Base-by-base conservation (phyloP, 371 early-diverging fungal species). In the Circinella minor region DNA sequence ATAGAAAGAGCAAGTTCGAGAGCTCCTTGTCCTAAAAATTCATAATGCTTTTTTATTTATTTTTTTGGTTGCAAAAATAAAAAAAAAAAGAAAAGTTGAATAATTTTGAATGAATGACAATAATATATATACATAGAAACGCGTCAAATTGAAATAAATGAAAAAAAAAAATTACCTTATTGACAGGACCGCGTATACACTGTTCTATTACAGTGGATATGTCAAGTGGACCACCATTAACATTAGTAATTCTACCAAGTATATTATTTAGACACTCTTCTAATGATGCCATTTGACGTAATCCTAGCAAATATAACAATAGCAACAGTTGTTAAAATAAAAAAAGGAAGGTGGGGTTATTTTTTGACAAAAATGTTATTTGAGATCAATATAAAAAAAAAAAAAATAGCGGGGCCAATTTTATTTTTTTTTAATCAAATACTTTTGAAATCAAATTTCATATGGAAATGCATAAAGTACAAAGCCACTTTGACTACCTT, bases 21-120 rank as follows among this genome's bases (percentile, higher is more conserved):
- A 17, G 51, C 49, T 15, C 36, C 54, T 54, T 54, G 49, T 4
- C 65, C 65, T 18, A 65, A 20, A 37, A 65, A 54, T 36, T 65
- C 65, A 38, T 65, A 65, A 36, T 65, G 65, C 65, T 65, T 5
- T 5, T 18, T 18, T 57, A 3, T 55, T 55, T 55, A 8, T 54
- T 54, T 54, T 15, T 15, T 27, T 1, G 27, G 27, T 27, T 27
- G 27, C 27, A 27, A 27, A 27, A 27, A 27, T 27, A 27, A 2
- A 27, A 54, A 54, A 54, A 9, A 43, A 43, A 54, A 54, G 1
- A 54, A 54, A 54, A 34, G 57, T 57, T 34, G 0, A 34, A 27
- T 57, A 7, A 57, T 34, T 51, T 51, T 15, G 47, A 51, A 17
- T 51, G 51, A 13, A 14, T 13, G 5, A 13, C 15, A 13, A n/a